phyloP scores from a whole-genome alignment of 2,329 filamentous ascomycete species.

The Eutypella sp. region DNA sequence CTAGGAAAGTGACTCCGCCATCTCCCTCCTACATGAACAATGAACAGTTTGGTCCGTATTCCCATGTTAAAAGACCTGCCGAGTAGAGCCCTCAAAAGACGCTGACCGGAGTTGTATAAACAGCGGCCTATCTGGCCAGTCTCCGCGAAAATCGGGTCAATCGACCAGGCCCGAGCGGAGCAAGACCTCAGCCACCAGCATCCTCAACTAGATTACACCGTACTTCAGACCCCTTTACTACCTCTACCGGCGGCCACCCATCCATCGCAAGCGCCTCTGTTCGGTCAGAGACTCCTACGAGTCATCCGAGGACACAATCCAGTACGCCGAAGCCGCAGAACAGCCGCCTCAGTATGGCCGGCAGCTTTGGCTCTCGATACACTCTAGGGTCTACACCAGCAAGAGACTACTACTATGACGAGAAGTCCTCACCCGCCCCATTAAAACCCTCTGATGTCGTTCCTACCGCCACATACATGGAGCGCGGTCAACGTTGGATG shows the following conservation, averaged over 20 bases:
- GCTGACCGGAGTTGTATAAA: slow-evolving; percentile 4
- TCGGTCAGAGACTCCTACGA: slow-evolving; percentile 27
- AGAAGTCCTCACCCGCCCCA: slow-evolving; percentile 32
- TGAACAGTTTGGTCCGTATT: slow-evolving; percentile 58
- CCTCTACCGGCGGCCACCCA: slow-evolving; percentile 18
- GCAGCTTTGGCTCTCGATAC: slow-evolving; percentile 46
- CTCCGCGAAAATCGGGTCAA: slow-evolving; percentile 63
- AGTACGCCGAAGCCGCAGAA: slow-evolving; percentile 26
- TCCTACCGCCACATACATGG: slow-evolving; percentile 64
- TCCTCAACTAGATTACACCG: slow-evolving; percentile 22
- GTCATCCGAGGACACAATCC: slow-evolving; percentile 28
- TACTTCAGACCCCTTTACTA: slow-evolving; percentile 22
- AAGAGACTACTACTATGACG: slow-evolving; percentile 50
- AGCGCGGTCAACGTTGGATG: slow-evolving; percentile 71
- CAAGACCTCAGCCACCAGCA: slow-evolving; percentile 57
- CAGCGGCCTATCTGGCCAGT: slow-evolving; percentile 66
- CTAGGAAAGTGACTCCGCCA: slow-evolving; percentile 53
- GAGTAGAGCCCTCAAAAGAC: neutral
- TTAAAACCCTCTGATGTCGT: slow-evolving; percentile 57
- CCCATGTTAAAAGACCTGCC: neutral
- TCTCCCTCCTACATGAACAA: slow-evolving; percentile 61
- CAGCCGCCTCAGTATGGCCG: slow-evolving; percentile 37
- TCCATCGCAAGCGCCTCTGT: slow-evolving; percentile 26
- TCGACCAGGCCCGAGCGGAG: slow-evolving; percentile 68
- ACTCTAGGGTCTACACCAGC: slow-evolving; percentile 40